phyloP scores from a whole-genome alignment of 2,329 filamentous ascomycete genomes.

The Neofusicoccum parvum region DNA sequence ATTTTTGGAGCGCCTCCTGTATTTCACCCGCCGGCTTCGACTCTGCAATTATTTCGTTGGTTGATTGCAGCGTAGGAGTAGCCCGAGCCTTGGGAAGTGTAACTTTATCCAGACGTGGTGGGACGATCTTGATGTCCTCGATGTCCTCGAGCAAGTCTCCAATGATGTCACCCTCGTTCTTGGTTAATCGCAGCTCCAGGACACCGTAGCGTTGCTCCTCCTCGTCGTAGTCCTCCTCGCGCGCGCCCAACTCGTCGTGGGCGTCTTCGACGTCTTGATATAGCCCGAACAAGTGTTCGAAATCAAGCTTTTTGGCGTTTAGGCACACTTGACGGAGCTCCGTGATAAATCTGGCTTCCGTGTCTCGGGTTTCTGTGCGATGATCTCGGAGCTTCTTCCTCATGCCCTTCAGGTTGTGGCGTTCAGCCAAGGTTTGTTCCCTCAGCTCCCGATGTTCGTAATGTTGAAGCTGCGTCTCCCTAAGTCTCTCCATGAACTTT shows the following conservation, averaged over 20 bases:
- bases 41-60: neutral
- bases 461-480: neutral
- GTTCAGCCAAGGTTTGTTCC: neutral
- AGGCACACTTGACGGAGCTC: conserved; percentile 1
- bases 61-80: neutral
- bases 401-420: neutral
- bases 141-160: neutral
- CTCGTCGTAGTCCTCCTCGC: conserved; percentile 1
- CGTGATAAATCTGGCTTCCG: neutral
- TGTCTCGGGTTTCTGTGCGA: neutral
- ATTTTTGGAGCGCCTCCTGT: no score
- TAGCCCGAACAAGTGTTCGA: neutral
- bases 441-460: neutral
- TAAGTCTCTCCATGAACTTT: neutral
- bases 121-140: neutral
- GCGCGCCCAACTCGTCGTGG: neutral
- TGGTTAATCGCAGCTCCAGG: neutral
- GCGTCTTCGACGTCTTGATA: neutral
- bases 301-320: neutral
- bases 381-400: neutral
- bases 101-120: neutral
- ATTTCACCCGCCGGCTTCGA: no score
- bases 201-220: neutral
- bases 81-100: neutral
- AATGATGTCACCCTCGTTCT: neutral